These are phyloP conservation scores for Paecilomyces sp. DNA, from an alignment of 2,329 filamentous ascomycete genomes.

Conservation along the genomic window DNA sequence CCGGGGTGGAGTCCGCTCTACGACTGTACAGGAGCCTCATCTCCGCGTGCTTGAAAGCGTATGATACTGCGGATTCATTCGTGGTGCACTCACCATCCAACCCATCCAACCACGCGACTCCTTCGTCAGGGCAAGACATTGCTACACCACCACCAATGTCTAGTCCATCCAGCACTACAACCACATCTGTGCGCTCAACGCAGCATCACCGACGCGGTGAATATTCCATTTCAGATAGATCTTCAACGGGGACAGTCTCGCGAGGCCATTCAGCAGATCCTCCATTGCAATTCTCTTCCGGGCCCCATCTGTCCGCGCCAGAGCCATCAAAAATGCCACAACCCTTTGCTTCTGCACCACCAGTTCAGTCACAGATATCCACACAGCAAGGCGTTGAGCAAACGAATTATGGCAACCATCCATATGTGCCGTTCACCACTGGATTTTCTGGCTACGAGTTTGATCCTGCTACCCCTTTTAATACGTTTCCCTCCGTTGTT, in stretches of 20 bases:
- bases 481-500: slow-evolving; percentile 33
- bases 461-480: slow-evolving; percentile 31
- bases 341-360: slow-evolving; percentile 7
- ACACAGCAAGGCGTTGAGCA: slow-evolving; percentile 4
- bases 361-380: slow-evolving; percentile 7
- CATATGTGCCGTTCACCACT: slow-evolving; percentile 12
- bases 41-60: slow-evolving; percentile 79
- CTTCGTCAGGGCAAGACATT: slow-evolving; percentile 31
- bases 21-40: slow-evolving; percentile 83
- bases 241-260: slow-evolving; percentile 23
- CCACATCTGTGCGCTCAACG: slow-evolving; percentile 25
- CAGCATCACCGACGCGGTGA: slow-evolving; percentile 22
- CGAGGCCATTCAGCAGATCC: slow-evolving; percentile 28
- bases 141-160: slow-evolving; percentile 32
- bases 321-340: slow-evolving; percentile 14
- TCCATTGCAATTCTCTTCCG: slow-evolving; percentile 14
- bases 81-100: slow-evolving; percentile 43
- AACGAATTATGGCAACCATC: slow-evolving; percentile 12
- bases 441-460: slow-evolving; percentile 21
- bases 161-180: slow-evolving; percentile 33
- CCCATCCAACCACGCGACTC: slow-evolving; percentile 36
- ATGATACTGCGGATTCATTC: slow-evolving; percentile 55
- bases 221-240: slow-evolving; percentile 12
- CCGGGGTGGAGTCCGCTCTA: slow-evolving; percentile 75
- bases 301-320: slow-evolving; percentile 12